phyloP scores from a whole-genome alignment of 306 rosid genomes.

The Ziziphus jujuba region DNA sequence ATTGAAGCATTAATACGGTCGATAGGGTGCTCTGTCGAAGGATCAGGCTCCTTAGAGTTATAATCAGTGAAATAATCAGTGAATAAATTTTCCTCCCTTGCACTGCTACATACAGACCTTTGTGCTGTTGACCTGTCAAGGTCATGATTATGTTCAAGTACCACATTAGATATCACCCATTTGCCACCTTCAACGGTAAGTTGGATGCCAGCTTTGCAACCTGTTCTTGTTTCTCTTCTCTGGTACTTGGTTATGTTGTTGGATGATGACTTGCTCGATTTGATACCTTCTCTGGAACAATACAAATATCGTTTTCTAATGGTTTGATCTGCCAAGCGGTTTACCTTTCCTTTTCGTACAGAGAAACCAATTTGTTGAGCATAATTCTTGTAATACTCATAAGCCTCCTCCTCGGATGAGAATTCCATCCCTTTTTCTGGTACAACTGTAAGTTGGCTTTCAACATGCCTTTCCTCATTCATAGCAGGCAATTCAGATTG shows the following conservation, averaged over 20 bases:
- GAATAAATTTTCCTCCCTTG: no score
- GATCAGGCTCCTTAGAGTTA: neutral
- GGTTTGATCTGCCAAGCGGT: no score
- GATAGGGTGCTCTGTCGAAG: no score
- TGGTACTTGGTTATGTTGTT: constrained; percentile 1
- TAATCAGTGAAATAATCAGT: no score
- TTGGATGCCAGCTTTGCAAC: constrained; percentile 17
- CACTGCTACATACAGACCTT: neutral
- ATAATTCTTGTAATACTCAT: constrained; percentile 19
- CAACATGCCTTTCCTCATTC: no score
- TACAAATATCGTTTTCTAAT: constrained; percentile 1
- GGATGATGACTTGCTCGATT: neutral
- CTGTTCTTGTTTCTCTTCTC: constrained; percentile 26
- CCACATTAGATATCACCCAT: neutral
- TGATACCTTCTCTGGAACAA: constrained; percentile 26
- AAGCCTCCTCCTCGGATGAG: constrained; percentile 19
- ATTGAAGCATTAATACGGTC: no score
- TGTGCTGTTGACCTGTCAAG: neutral
- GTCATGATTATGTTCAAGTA: constrained; percentile 20
- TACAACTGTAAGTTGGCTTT: no score
- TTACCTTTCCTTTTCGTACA: constrained; percentile 27
- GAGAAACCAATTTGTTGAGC: constrained; percentile 20
- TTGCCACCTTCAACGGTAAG: no score
- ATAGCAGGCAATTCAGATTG: no score
- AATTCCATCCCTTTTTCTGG: constrained; percentile 24